Evolutionary conservation across 306 rosid species (phyloP).

Genomic region (Mimosa bimucronata): DNA sequence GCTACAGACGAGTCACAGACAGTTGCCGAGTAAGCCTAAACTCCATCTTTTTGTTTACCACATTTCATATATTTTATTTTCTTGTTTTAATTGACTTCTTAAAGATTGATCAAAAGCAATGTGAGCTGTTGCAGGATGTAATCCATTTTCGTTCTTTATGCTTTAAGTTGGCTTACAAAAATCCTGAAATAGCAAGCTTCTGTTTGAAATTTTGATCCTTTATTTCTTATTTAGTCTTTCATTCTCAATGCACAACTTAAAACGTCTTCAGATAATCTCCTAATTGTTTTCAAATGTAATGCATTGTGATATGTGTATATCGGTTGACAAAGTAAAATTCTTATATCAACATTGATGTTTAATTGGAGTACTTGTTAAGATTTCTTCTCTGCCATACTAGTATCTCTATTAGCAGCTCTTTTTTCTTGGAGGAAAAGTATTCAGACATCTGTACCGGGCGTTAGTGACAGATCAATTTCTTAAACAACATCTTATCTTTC

Average conservation of each 20-base stretch:
- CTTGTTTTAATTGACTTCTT: constrained; percentile 6
- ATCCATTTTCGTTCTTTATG: constrained; percentile 9
- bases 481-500: not conserved
- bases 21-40: constrained; percentile 60
- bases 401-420: not conserved
- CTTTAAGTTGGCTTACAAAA: constrained; percentile 2
- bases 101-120: constrained; percentile 13
- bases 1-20: constrained; percentile 73
- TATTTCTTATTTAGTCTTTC: constrained; percentile 4
- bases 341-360: not conserved
- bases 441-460: not conserved
- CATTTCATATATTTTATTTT: constrained; percentile 17
- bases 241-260: not conserved
- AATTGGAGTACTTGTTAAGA: constrained; percentile 12
- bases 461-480: constrained; percentile 1
- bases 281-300: not conserved
- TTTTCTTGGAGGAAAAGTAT: not conserved
- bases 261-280: not conserved
- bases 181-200: not conserved
- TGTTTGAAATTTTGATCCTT: constrained; percentile 5
- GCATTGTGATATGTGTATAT: not conserved
- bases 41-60: constrained; percentile 29
- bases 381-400: not conserved
- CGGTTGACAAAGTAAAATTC: not conserved
- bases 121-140: not conserved